Conservation (phyloP, 306 rosid species). For the Comarum palustre region DNA sequence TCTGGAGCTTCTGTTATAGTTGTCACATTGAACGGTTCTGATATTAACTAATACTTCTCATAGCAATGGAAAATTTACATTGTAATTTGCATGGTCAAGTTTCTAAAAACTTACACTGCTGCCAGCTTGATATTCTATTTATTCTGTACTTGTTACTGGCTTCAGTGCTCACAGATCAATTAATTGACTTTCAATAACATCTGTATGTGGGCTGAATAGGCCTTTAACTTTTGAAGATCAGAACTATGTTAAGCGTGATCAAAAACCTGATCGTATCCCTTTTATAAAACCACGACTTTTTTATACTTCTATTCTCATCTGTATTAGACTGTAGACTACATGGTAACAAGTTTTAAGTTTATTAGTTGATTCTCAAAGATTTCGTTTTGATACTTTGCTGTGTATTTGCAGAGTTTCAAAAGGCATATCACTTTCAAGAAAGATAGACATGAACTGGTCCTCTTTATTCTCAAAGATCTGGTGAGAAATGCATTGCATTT, state of each 20-base stretch:
- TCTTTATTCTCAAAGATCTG: conserved; percentile 72
- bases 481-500: conserved; percentile 78
- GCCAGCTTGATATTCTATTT: too few relatives aligned
- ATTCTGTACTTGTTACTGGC: background rate
- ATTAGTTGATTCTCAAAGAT: background rate
- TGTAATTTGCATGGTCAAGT: too few relatives aligned
- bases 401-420: conserved; percentile 69
- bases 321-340: background rate
- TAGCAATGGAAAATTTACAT: too few relatives aligned
- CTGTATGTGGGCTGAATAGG: background rate
- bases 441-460: conserved; percentile 73
- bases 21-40: too few relatives aligned
- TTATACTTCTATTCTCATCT: background rate
- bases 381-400: background rate
- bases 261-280: background rate
- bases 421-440: conserved; percentile 90
- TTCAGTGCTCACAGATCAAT: background rate
- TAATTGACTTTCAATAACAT: background rate
- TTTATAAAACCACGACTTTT: background rate
- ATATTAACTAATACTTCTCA: too few relatives aligned
- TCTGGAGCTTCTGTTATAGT: too few relatives aligned
- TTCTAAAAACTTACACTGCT: too few relatives aligned
- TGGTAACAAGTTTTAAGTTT: background rate
- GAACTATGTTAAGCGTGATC: background rate
- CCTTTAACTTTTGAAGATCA: background rate